A percentile compares a stretch with the other conserved stretches of the same genome.
Evolutionary conservation across 306 rosid species (phyloP).

Genomic region (Vigna nakashimae): DNA sequence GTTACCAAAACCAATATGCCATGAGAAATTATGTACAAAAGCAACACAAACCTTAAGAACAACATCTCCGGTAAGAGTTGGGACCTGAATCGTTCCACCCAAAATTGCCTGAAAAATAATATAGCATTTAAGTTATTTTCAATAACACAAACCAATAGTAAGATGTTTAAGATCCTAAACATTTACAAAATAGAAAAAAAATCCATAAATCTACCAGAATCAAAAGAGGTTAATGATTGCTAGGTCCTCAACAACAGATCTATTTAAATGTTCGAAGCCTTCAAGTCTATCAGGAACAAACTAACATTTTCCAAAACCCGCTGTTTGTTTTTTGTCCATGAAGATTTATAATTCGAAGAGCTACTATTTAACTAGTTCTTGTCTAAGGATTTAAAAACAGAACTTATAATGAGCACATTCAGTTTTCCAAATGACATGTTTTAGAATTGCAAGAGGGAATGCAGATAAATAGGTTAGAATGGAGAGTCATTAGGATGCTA

Average conservation of each 20-base stretch:
- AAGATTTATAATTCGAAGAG: slow-evolving; percentile 11
- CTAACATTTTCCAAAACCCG: slow-evolving; percentile 17
- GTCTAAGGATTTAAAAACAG: not conserved
- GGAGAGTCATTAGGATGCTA: not conserved
- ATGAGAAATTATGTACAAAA: slow-evolving; percentile 19
- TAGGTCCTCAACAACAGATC: slow-evolving; percentile 25
- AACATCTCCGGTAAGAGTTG: slow-evolving; percentile 87
- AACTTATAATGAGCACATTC: not conserved
- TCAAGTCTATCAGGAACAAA: slow-evolving; percentile 18
- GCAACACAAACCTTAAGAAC: slow-evolving; percentile 76
- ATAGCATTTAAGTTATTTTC: not conserved
- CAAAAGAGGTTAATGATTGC: not conserved
- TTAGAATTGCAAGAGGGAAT: slow-evolving; percentile 10
- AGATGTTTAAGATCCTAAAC: slow-evolving; percentile 3
- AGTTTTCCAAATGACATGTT: not conserved
- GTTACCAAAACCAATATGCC: not conserved
- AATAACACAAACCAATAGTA: not conserved
- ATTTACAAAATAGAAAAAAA: slow-evolving; percentile 8
- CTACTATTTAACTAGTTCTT: slow-evolving; percentile 31
- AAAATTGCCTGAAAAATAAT: slow-evolving; percentile 74
- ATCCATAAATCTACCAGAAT: slow-evolving; percentile 16
- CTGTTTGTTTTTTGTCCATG: not conserved
- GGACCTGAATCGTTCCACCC: slow-evolving; percentile 93
- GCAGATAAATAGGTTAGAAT: not conserved
- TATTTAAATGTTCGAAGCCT: slow-evolving; percentile 1